Percentiles rank a stretch among this genome's conserved stretches.
Conservation (phyloP, 2,329 filamentous ascomycete genomes). For the Xenoacremonium recifei region DNA sequence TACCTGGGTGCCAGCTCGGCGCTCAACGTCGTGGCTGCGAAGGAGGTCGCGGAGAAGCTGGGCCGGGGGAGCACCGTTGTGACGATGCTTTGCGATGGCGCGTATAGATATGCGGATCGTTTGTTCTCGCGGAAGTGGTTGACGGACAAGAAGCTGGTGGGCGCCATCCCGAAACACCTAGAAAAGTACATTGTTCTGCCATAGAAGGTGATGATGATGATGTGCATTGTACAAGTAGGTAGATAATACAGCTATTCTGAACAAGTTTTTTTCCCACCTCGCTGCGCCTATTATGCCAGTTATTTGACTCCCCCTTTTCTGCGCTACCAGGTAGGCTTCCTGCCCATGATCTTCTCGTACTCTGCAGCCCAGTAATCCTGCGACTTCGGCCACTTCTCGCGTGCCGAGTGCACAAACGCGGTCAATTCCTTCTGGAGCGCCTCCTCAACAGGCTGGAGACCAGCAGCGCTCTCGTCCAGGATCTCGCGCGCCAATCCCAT, state of each 20-base stretch:
- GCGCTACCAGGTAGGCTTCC: slow-evolving; percentile 26
- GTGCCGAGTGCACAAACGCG: slow-evolving; percentile 23
- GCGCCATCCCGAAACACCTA: slow-evolving; percentile 78
- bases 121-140: slow-evolving; percentile 93
- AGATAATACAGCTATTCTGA: slow-evolving; percentile 27
- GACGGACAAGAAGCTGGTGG: slow-evolving; percentile 77
- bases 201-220: slow-evolving; percentile 35
- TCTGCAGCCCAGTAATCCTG: slow-evolving; percentile 18
- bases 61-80: slow-evolving; percentile 89
- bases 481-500: slow-evolving; percentile 44
- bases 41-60: slow-evolving; percentile 87
- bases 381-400: slow-evolving; percentile 4
- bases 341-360: slow-evolving; percentile 27
- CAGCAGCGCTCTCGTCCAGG: slow-evolving; percentile 28
- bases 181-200: slow-evolving; percentile 94
- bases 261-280: too few relatives aligned
- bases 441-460: slow-evolving; percentile 39
- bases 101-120: slow-evolving; percentile 94
- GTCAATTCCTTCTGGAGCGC: slow-evolving; percentile 36
- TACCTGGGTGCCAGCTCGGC: slow-evolving; percentile 94
- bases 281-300: too few relatives aligned
- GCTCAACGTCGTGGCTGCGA: slow-evolving; percentile 92
- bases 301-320: slow-evolving; percentile 7
- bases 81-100: slow-evolving; percentile 91
- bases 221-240: slow-evolving; percentile 26